These are phyloP conservation scores for Trichoderma sp. DNA, from an alignment of 2,329 filamentous ascomycete species.

Conservation along the genomic window DNA sequence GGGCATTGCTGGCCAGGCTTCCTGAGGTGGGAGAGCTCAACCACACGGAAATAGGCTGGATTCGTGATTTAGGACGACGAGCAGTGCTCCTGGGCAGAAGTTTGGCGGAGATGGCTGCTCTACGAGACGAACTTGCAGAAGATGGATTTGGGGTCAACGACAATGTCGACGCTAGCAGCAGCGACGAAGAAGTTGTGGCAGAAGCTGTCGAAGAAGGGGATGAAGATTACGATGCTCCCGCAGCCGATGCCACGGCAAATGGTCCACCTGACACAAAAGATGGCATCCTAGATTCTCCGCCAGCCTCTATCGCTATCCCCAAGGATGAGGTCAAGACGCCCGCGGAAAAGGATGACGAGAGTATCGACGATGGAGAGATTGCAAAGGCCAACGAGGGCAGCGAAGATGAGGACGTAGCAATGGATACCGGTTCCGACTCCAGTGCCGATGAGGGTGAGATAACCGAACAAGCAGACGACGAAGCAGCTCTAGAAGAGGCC, in stretches of 20 bases:
- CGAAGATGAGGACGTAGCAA: constrained; percentile 37
- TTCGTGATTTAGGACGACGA: constrained; percentile 78
- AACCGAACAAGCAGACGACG: constrained; percentile 32
- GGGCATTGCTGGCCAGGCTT: constrained; percentile 76
- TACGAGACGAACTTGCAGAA: constrained; percentile 46
- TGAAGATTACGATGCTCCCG: constrained; percentile 20
- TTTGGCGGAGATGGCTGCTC: constrained; percentile 53
- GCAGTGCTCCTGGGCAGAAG: constrained; percentile 64
- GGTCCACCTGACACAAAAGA: background rate
- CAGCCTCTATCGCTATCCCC: background rate
- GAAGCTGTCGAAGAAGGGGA: constrained; percentile 37
- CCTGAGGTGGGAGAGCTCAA: constrained; percentile 74
- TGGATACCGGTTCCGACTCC: constrained; percentile 45
- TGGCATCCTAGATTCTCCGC: background rate
- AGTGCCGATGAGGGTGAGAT: constrained; percentile 42
- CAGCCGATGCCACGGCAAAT: background rate
- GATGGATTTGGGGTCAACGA: constrained; percentile 46
- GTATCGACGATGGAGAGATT: constrained; percentile 26
- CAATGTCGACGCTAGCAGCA: constrained; percentile 48
- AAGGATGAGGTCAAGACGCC: background rate
- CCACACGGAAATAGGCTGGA: constrained; percentile 71
- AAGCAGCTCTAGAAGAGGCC: constrained; percentile 48
- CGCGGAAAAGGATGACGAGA: background rate
- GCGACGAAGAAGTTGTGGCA: constrained; percentile 41
- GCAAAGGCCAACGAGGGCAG: constrained; percentile 17